Conservation (phyloP, 441 rosid species). For the Caryocar brasiliense region DNA sequence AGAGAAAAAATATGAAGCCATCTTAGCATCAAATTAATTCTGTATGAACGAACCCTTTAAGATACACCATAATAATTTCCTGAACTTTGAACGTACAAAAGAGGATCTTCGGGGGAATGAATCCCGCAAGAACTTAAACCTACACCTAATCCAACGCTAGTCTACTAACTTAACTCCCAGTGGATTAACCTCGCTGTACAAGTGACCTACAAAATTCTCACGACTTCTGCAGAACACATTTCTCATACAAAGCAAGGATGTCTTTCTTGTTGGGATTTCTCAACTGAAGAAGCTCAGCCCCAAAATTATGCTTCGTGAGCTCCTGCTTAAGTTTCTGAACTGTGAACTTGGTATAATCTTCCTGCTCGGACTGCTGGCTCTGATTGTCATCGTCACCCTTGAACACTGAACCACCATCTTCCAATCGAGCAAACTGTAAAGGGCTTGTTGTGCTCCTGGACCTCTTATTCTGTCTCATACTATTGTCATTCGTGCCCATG, state of each 20-base stretch:
- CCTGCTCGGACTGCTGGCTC: constrained; percentile 51
- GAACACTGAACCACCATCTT: constrained; percentile 65
- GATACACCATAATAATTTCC: too few species aligned
- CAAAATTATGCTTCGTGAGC: constrained; percentile 72
- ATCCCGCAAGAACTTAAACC: not conserved
- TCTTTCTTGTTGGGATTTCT: constrained; percentile 83
- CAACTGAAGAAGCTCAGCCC: constrained; percentile 65
- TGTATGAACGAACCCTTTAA: too few species aligned
- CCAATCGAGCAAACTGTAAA: constrained; percentile 30
- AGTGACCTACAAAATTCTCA: constrained; percentile 3
- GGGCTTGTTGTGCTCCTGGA: constrained; percentile 62
- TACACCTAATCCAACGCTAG: not conserved
- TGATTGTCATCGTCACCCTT: constrained; percentile 53
- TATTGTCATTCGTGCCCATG: constrained; percentile 36
- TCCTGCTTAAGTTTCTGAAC: constrained; percentile 78
- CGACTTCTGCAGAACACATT: constrained; percentile 54
- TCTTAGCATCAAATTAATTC: too few species aligned
- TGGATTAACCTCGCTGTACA: constrained; percentile 22
- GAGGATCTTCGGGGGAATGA: not conserved
- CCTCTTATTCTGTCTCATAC: constrained; percentile 54
- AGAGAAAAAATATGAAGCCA: too few species aligned
- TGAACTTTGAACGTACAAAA: too few species aligned
- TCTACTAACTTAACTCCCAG: constrained; percentile 12
- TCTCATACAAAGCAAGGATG: constrained; percentile 71
- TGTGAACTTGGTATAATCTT: constrained; percentile 73